These are phyloP conservation scores for Epichloe sp. DNA, from an alignment of 2,329 filamentous ascomycete genomes.

Conservation along the genomic window DNA sequence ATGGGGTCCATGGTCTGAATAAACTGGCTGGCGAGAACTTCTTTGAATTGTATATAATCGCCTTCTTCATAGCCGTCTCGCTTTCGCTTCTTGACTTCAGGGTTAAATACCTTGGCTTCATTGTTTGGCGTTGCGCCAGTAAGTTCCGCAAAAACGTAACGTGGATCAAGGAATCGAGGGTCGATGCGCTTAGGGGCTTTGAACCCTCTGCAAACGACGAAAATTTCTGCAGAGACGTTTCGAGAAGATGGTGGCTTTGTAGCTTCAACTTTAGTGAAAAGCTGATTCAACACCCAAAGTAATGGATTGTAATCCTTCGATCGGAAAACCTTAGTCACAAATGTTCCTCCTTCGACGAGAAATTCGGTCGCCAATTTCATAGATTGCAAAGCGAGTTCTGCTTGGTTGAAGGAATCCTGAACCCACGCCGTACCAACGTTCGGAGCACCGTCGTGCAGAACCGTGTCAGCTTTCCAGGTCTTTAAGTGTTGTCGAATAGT, in stretches of 20 bases:
- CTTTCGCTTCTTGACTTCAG: constrained; percentile 94
- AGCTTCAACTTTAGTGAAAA: constrained; percentile 90
- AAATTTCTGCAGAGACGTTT: constrained; percentile 96
- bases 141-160: constrained; percentile 86
- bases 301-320: constrained; percentile 95
- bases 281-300: constrained; percentile 94
- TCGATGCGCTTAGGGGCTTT: constrained; percentile 92
- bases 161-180: constrained; percentile 80
- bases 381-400: constrained; percentile 78
- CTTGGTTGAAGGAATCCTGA: constrained; percentile 96
- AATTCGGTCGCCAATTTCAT: constrained; percentile 94
- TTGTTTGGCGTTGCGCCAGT: constrained; percentile 78
- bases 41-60: constrained; percentile 85
- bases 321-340: constrained; percentile 94
- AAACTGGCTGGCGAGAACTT: constrained; percentile 78
- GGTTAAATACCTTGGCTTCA: constrained; percentile 96
- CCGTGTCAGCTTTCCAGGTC: constrained; percentile 90
- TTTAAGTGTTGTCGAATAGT: constrained; percentile 85
- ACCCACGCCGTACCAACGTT: constrained; percentile 98
- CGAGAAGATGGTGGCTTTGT: constrained; percentile 93
- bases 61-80: constrained; percentile 96
- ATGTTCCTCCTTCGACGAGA: constrained; percentile 73
- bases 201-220: constrained; percentile 90
- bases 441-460: constrained; percentile 91
- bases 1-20: constrained; percentile 91